Evolutionary conservation across 148 eudicot species (phyloP).

Genomic region (Silene latifolia): DNA sequence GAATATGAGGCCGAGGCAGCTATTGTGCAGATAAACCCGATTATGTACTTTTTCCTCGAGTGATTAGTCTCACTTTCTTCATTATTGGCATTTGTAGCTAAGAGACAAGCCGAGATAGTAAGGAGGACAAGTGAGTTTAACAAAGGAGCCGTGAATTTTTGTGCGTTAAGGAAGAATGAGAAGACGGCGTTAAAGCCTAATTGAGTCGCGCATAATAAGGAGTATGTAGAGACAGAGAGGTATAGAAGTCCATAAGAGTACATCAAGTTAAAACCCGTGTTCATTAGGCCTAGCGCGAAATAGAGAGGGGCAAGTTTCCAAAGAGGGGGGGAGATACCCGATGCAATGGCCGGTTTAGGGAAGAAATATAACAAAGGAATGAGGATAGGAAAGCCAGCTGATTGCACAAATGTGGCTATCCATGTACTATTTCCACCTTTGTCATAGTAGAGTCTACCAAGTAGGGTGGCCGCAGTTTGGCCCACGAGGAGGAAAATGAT

Average conservation of each 20-base stretch:
- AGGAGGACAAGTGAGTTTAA: conserved; percentile 46
- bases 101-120: conserved; percentile 44
- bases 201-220: conserved; percentile 46
- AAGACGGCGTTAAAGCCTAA: conserved; percentile 47
- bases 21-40: conserved; percentile 44
- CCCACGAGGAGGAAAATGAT: conserved; percentile 34
- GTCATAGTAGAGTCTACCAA: conserved; percentile 38
- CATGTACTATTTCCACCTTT: conserved; percentile 49
- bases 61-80: conserved; percentile 2
- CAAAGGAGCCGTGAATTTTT: conserved; percentile 39
- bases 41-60: conserved; percentile 16
- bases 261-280: conserved; percentile 28
- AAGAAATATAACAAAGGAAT: conserved; percentile 20
- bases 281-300: conserved; percentile 21
- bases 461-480: conserved; percentile 34
- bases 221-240: conserved; percentile 50
- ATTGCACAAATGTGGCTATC: conserved; percentile 45
- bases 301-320: conserved; percentile 19
- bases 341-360: conserved; percentile 6
- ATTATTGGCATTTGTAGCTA: conserved; percentile 26
- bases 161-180: conserved; percentile 40
- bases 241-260: conserved; percentile 42
- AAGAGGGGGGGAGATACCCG: neutral
- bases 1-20: conserved; percentile 43
- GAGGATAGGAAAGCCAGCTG: conserved; percentile 43